Evolutionary conservation across 768 basidiomycete genomes (phyloP).

Genomic region (Boletus insuetus): DNA sequence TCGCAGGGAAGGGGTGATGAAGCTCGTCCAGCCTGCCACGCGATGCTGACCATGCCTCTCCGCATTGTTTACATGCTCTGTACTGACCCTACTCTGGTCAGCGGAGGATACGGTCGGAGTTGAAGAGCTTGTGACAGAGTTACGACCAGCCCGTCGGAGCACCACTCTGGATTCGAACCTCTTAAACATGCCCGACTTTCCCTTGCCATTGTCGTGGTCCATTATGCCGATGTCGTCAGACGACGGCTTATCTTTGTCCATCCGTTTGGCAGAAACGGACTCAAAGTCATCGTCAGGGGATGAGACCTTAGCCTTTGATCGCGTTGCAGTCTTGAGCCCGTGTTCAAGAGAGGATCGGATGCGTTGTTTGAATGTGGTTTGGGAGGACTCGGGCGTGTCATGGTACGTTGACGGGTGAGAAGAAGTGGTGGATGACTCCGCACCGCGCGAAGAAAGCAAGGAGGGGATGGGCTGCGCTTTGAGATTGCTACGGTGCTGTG

Average conservation of each 20-base stretch:
- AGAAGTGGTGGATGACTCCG: slow-evolving; percentile 36
- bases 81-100: slow-evolving; percentile 20
- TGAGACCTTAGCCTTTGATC: slow-evolving; percentile 46
- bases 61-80: slow-evolving; percentile 36
- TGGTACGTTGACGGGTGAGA: slow-evolving; percentile 24
- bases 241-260: slow-evolving; percentile 38
- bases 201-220: slow-evolving; percentile 38
- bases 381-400: slow-evolving; percentile 39
- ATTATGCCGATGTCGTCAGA: slow-evolving; percentile 30
- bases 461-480: slow-evolving; percentile 33
- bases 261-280: slow-evolving; percentile 42
- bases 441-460: slow-evolving; percentile 43
- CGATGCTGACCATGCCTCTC: slow-evolving; percentile 39
- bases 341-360: slow-evolving; percentile 67
- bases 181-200: slow-evolving; percentile 45
- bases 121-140: slow-evolving; percentile 38
- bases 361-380: slow-evolving; percentile 55
- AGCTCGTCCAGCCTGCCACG: slow-evolving; percentile 55
- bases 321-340: slow-evolving; percentile 60
- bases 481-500: slow-evolving; percentile 38
- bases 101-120: slow-evolving; percentile 37
- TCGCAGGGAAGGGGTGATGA: slow-evolving; percentile 62
- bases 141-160: slow-evolving; percentile 45
- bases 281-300: slow-evolving; percentile 41
- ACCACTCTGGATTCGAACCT: slow-evolving; percentile 49